A percentile compares a stretch with the other conserved stretches of the same genome.
Evolutionary conservation across 176 grass and related monocot genomes (phyloP).

Genomic region (Rhipidocladum racemiflorum): DNA sequence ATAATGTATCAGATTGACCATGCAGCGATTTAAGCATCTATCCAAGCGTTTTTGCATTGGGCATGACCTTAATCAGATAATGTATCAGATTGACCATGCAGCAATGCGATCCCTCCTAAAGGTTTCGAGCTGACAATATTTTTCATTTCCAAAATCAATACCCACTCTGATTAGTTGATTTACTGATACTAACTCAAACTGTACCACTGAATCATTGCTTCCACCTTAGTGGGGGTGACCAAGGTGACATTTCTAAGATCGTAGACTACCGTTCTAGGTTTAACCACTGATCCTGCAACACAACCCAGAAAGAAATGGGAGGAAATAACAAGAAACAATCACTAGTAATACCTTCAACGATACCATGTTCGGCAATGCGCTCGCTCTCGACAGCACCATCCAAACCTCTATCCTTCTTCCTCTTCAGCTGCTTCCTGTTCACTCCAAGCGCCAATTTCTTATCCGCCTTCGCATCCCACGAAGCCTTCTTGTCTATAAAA

Average conservation of each 20-base stretch:
- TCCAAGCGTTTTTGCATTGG: too few species aligned
- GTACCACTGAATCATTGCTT: neutral
- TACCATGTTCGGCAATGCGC: neutral
- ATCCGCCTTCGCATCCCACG: conserved; percentile 31
- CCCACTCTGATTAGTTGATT: neutral
- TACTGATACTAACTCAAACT: neutral
- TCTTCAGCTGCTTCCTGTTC: conserved; percentile 59
- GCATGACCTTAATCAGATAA: neutral
- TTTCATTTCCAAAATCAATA: neutral
- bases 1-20: too few species aligned
- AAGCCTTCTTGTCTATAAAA: conserved; percentile 51
- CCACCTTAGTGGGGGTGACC: neutral
- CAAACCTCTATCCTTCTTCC: conserved; percentile 51
- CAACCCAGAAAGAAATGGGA: neutral
- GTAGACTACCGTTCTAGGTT: neutral
- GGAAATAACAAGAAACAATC: neutral
- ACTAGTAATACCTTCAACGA: conserved; percentile 9
- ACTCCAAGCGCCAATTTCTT: conserved; percentile 55
- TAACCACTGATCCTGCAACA: neutral
- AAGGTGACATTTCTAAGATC: neutral
- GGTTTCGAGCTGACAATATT: neutral
- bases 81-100: neutral
- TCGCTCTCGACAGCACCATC: conserved; percentile 22
- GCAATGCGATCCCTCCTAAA: neutral
- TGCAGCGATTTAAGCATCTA: too few species aligned